phyloP scores from a whole-genome alignment of 441 rosid genomes.

The Croton laevigatus region DNA sequence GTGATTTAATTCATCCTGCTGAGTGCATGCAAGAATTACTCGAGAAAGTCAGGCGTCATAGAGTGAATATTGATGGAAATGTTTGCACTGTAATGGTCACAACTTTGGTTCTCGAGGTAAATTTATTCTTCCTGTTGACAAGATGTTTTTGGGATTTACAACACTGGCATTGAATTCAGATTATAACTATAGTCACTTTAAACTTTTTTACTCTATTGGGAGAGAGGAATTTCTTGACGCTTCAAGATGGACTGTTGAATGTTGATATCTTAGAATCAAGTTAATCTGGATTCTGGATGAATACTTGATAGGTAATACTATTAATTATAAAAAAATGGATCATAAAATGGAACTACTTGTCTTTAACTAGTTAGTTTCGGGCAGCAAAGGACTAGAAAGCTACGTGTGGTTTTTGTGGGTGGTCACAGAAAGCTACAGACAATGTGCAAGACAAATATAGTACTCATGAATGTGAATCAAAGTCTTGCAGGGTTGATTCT shows the following conservation, averaged over 20 bases:
- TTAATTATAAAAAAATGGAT: too few species aligned
- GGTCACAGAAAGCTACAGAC: too few species aligned
- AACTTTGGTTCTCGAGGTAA: slow-evolving; percentile 98
- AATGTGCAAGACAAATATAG: too few species aligned
- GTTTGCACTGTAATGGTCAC: slow-evolving; percentile 98
- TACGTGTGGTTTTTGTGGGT: too few species aligned
- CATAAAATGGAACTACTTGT: background rate
- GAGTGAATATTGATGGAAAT: slow-evolving; percentile 89
- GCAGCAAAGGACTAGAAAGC: too few species aligned
- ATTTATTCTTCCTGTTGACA: slow-evolving; percentile 10
- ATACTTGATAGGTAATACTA: too few species aligned
- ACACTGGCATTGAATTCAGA: background rate
- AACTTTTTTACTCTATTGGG: background rate
- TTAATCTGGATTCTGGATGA: background rate
- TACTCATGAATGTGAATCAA: too few species aligned
- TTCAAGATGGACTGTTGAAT: background rate
- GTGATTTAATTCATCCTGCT: slow-evolving; percentile 93
- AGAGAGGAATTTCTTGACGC: background rate
- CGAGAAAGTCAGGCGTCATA: slow-evolving; percentile 92
- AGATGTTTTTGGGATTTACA: background rate
- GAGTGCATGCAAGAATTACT: slow-evolving; percentile 97
- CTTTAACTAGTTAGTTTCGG: background rate
- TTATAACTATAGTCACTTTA: background rate
- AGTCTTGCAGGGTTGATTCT: background rate
- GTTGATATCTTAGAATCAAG: slow-evolving; percentile 5